Evolutionary conservation across 2,329 filamentous ascomycete species (phyloP), one percentile per base, ranked within the genome.

Genomic region (Penicillium brevicompactum): DNA sequence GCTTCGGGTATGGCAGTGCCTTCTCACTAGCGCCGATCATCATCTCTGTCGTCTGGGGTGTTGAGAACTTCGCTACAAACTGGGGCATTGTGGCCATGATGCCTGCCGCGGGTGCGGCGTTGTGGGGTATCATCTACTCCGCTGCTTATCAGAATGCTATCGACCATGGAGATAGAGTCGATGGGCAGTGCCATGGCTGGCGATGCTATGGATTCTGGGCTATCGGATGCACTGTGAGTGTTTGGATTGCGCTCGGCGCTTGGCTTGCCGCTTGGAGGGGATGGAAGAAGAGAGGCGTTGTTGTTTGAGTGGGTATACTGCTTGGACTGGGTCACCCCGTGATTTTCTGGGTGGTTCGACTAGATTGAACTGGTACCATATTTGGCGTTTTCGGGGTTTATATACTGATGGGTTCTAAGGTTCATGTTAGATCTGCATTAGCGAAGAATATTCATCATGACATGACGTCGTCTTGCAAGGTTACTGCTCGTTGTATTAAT

Each of bases 61-160:
- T 96, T 0, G 92, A 97, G 78, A 99, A 97, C 72, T 97, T 99
- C 70, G 94, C 91, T 55, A 99, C 94, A 0, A 97, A 99, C 67
- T 99, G 93, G 87, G 94, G 94, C 9, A 92, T 97, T 58, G 87
- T 97, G 7, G 92, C 92, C 41, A 94, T 95, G 80, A 87, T 93
- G 53, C 94, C 94, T 2, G 94, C 94, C 0, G 76, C 89, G 0
- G 94, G 93, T 0, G 92, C 93, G 0, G 91, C 91, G 0, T 82
- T 96, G 31, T 99, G 93, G 92, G 91, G 92, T 0, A 74, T 94
- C 0, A 78, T 97, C n/a, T 99, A 97, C 72, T 91, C 89, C 46
- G 64, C 56, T 30, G 70, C 65, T 18, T 76, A 76, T 53, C 73
- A 76, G 63, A 69, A 58, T 54, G 73, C 61, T 52, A 70, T 49